These are phyloP conservation scores for Mercurialis annua DNA, from an alignment of 345 rosid genomes.

Conservation along the genomic window DNA sequence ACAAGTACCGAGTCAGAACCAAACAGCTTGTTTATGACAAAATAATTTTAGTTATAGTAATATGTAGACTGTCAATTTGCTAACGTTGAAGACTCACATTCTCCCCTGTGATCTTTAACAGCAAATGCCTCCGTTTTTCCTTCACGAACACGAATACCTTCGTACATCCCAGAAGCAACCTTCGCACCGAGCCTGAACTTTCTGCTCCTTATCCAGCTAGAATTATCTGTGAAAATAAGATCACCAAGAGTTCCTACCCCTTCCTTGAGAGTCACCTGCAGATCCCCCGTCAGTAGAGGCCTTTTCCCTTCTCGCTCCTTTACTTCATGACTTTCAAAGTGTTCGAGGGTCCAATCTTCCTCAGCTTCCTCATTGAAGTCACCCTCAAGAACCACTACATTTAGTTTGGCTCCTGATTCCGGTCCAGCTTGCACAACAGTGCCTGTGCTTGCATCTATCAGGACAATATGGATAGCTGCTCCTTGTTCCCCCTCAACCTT, in stretches of 20 bases:
- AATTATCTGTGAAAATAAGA: slow-evolving; percentile 83
- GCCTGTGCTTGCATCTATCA: slow-evolving; percentile 58
- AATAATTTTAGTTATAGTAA: background rate
- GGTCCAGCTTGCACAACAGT: slow-evolving; percentile 59
- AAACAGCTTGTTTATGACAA: background rate
- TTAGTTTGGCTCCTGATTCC: slow-evolving; percentile 64
- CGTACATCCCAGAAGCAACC: slow-evolving; percentile 48
- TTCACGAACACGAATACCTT: slow-evolving; percentile 60
- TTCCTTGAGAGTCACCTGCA: slow-evolving; percentile 66
- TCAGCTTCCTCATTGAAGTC: slow-evolving; percentile 69
- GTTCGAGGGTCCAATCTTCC: slow-evolving; percentile 68
- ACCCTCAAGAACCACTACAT: slow-evolving; percentile 77
- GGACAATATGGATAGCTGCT: slow-evolving; percentile 70
- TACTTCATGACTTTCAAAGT: slow-evolving; percentile 67
- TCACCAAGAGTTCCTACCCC: slow-evolving; percentile 89
- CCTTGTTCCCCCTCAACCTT: slow-evolving; percentile 92
- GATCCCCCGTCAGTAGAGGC: slow-evolving; percentile 82
- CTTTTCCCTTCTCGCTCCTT: slow-evolving; percentile 89
- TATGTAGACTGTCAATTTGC: slow-evolving; percentile 9
- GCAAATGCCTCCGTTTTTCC: slow-evolving; percentile 88
- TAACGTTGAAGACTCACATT: slow-evolving; percentile 46
- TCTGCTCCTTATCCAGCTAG: slow-evolving; percentile 96
- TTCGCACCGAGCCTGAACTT: slow-evolving; percentile 92
- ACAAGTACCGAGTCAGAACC: background rate
- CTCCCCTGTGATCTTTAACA: slow-evolving; percentile 97